Percentiles rank a stretch among this genome's conserved stretches.
Evolutionary conservation across 441 rosid genomes (phyloP).

Genomic region (Lepidium campestre): DNA sequence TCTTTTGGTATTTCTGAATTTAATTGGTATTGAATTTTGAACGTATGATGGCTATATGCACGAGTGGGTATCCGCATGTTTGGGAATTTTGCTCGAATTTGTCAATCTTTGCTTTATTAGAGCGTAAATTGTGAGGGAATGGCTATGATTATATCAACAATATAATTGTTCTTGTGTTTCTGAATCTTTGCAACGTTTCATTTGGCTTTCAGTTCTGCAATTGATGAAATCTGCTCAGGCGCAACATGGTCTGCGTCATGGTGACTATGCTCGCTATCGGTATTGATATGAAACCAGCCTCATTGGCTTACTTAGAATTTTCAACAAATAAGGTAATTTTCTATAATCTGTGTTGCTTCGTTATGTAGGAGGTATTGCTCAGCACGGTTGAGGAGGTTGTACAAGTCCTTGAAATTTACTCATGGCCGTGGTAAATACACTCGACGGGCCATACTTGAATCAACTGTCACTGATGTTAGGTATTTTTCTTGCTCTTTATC

Average conservation of each 20-base stretch:
- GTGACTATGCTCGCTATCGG: slow-evolving; percentile 92
- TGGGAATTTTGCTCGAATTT: not conserved
- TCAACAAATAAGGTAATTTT: not conserved
- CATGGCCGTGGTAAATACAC: slow-evolving; percentile 93
- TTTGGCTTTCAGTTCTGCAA: slow-evolving; percentile 62
- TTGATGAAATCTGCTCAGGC: slow-evolving; percentile 84
- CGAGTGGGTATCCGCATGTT: slow-evolving; percentile 6
- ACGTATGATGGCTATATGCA: not conserved
- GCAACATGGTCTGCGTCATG: slow-evolving; percentile 98
- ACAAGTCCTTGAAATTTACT: slow-evolving; percentile 87
- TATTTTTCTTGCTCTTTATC: slow-evolving; percentile 27
- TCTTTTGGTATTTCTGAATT: not conserved
- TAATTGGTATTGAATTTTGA: not conserved
- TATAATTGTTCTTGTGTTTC: not conserved
- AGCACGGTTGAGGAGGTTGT: slow-evolving; percentile 90
- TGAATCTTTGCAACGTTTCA: not conserved
- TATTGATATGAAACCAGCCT: slow-evolving; percentile 18
- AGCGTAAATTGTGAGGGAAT: not conserved
- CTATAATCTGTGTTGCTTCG: slow-evolving; percentile 1
- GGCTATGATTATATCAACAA: not conserved
- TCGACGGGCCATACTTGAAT: slow-evolving; percentile 57
- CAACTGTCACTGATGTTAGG: slow-evolving; percentile 95
- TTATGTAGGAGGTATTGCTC: slow-evolving; percentile 85
- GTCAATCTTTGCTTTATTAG: slow-evolving; percentile 1
- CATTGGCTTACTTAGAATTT: not conserved